Evolutionary conservation across 805 yeast species (phyloP), one percentile per base, ranked within the genome.

Genomic region (Danielia reshetovae): DNA sequence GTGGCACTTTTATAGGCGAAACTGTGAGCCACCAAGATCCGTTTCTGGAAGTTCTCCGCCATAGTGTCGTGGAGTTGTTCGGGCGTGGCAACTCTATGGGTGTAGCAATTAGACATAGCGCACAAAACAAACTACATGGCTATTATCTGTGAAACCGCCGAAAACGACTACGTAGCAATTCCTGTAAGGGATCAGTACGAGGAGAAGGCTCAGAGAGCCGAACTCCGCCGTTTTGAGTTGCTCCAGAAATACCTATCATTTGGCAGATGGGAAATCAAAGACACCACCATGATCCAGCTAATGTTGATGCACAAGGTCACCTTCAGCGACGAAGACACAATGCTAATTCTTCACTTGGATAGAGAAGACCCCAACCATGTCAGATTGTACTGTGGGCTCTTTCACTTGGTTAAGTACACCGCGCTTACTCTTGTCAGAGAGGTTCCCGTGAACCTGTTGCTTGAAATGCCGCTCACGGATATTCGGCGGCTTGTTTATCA

Each of bases 391-490:
- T 15, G 25, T 11, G 36, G 38, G 18, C 24, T 44, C 9, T 21
- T 39, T 10, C 16, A 25, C 8, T 23, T 34, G 16, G 35, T 42
- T 2, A 37, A 29, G 29, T 40, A 39, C 22, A 30, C 41, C 10
- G 46, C 45, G 5, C 25, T 28, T 34, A 21, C 29, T 2, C 21
- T 44, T 5, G 32, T 24, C 19, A 24, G 33, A 4, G 25, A 33
- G 15, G 42, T 44, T 12, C 19, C 17, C 8, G 36, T 42, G 9
- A 27, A 14, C 15, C 36, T 29, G 19, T 34, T 44, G n/a, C 38
- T 36, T 5, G 50, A 53, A 4, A 42, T 50, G 35, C 61, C 62
- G 2, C 29, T 58, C 26, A 54, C 63, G 2, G 52, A 56, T 30
- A 18, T 58, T 7, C 50, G 53, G 17, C 43, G 50, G 3, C 39